These are phyloP conservation scores for Castanospermum australe DNA, from an alignment of 306 rosid genomes.

Conservation along the genomic window DNA sequence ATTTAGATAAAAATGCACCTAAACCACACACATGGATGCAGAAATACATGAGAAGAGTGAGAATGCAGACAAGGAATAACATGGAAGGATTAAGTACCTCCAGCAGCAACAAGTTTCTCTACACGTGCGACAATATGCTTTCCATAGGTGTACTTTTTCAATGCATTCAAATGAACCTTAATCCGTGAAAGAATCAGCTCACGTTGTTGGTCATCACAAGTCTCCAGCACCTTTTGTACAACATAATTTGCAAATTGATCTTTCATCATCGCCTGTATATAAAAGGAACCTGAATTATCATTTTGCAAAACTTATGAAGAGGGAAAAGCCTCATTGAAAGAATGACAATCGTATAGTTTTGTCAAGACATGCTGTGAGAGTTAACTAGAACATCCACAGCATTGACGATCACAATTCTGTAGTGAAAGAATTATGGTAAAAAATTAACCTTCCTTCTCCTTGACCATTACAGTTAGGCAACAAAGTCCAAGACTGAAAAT, in stretches of 20 bases:
- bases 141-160: slow-evolving; percentile 94
- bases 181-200: slow-evolving; percentile 92
- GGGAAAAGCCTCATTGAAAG: background rate
- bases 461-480: background rate
- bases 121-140: slow-evolving; percentile 96
- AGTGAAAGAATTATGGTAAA: background rate
- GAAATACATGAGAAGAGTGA: background rate
- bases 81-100: slow-evolving; percentile 80
- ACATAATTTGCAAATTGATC: slow-evolving; percentile 96
- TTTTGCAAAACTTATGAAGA: background rate
- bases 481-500: background rate
- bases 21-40: background rate
- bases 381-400: background rate
- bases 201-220: slow-evolving; percentile 94
- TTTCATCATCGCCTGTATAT: slow-evolving; percentile 77
- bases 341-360: background rate
- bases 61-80: background rate
- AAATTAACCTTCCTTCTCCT: background rate
- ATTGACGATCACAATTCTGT: background rate
- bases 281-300: background rate
- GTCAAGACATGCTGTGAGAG: background rate
- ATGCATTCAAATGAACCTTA: slow-evolving; percentile 92
- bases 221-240: slow-evolving; percentile 94
- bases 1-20: background rate
- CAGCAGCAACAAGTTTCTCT: slow-evolving; percentile 98